Evolutionary conservation across 1,284 basidiomycete genomes (phyloP), one percentile per base, ranked within the genome.

Genomic region (Porodaedalea pini): DNA sequence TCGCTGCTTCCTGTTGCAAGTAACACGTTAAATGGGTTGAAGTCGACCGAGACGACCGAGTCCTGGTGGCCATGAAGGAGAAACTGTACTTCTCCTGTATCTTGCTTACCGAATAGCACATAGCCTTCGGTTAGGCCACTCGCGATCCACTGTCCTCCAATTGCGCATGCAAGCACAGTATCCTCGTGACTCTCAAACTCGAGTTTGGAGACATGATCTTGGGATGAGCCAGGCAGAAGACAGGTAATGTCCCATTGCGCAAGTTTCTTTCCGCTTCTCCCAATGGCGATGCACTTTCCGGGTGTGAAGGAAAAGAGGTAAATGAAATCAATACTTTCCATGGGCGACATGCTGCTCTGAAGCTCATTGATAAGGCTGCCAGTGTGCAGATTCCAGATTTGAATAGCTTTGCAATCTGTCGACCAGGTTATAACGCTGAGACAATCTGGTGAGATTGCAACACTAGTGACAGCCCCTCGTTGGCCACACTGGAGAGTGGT

Each of bases 221-320:
- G n/a, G n/a, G n/a, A n/a, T n/a, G n/a, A n/a, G n/a, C n/a, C n/a
- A n/a, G n/a, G n/a, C n/a, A n/a, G n/a, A n/a, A n/a, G n/a, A n/a
- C n/a, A n/a, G n/a, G n/a, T n/a, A n/a, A 95, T 78, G 68, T 94
- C 91, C 92, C 94, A 96, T 54, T 89, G 82, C 69, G 93, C 92
- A 60, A 96, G 72, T 23, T 88, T 92, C 76, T 90, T 90, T 68
- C 96, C 94, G 62, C 95, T 74, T 61, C 86, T 90, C 15, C 91
- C 92, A 53, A 86, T 90, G 21, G 95, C 83, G 43, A 96, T 74
- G 3, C 82, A 81, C 63, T 80, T 83, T 32, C 92, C 90, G 64
- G 90, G 90, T 0, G 89, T 90, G 71, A 94, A 95, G n/a, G 85
- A 85, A 34, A 95, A 92, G 37, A 76, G 78, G 70, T 86, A 85